A percentile compares a stretch with the other conserved stretches of the same genome.
Conservation (phyloP, 106 monocot genomes). For the Platanthera zijinensis region DNA sequence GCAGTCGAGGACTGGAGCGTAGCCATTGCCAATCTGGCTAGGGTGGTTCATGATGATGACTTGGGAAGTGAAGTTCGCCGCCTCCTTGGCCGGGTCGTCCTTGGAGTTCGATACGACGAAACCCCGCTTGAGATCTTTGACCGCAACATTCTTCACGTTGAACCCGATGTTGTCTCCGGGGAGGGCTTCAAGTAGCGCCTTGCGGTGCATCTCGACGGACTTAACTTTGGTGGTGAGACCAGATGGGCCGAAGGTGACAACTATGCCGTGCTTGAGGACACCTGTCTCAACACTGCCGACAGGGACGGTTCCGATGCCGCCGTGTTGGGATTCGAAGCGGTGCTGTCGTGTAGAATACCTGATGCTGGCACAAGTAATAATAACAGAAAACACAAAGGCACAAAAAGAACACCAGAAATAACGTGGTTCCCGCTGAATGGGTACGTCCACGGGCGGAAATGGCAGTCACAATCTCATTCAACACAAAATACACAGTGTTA, state of each 20-base stretch:
- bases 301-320: slow-evolving; percentile 15
- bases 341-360: no score
- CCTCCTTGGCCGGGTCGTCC: slow-evolving; percentile 14
- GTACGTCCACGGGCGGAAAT: no score
- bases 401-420: no score
- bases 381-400: no score
- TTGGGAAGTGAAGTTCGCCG: slow-evolving; percentile 23
- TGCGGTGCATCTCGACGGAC: slow-evolving; percentile 21
- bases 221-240: slow-evolving; percentile 20
- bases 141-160: slow-evolving; percentile 21
- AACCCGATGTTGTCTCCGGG: slow-evolving; percentile 22
- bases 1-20: no score
- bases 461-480: no score
- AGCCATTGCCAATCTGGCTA: slow-evolving; percentile 34
- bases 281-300: slow-evolving; percentile 19
- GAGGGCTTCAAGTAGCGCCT: slow-evolving; percentile 9
- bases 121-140: slow-evolving; percentile 22
- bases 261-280: slow-evolving; percentile 13
- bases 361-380: no score
- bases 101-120: slow-evolving; percentile 19
- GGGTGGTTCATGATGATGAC: slow-evolving; percentile 42
- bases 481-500: no score
- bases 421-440: no score
- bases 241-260: slow-evolving; percentile 15
- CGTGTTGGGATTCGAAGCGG: no score